Percentiles rank a stretch among this genome's conserved stretches.
Evolutionary conservation across 352 stramenopile genomes (phyloP).

Genomic region (Globisporangium polare): DNA sequence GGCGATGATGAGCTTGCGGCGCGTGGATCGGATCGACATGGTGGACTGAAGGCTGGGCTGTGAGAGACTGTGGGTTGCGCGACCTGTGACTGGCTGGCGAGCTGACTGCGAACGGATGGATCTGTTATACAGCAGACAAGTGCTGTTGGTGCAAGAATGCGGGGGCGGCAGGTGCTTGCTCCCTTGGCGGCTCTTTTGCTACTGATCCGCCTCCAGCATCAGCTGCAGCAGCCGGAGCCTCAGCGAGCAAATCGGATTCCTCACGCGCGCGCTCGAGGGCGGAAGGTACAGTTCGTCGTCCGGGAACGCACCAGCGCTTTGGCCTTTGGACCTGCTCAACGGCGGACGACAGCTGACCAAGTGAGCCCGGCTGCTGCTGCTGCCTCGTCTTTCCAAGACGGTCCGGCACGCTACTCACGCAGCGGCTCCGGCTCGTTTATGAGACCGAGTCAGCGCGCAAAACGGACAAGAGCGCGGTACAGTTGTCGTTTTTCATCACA

Average conservation of each 20-base stretch:
- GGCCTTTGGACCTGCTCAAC: not conserved
- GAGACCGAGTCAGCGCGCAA: constrained; percentile 1
- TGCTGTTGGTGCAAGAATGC: constrained; percentile 2
- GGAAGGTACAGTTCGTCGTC: constrained; percentile 3
- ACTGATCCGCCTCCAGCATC: not conserved
- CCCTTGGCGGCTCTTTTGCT: constrained; percentile 9
- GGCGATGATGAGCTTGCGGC: constrained; percentile 16
- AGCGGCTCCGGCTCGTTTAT: not conserved
- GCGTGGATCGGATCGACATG: constrained; percentile 14
- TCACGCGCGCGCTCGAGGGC: too few relatives aligned
- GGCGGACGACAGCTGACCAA: not conserved
- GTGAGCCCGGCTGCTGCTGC: not conserved
- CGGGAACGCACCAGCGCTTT: not conserved
- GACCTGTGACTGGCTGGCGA: not conserved
- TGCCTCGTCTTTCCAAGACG: not conserved
- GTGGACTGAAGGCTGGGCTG: not conserved
- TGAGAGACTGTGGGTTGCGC: not conserved
- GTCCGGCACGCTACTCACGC: not conserved
- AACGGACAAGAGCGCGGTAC: not conserved
- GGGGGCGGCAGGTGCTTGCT: not conserved
- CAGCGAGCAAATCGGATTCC: too few relatives aligned
- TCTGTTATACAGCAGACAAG: not conserved
- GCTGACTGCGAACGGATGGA: not conserved
- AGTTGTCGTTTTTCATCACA: not conserved
- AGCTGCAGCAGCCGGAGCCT: not conserved